These are phyloP conservation scores for Thielaviopsis punctulata DNA, from an alignment of 2,329 filamentous ascomycete species.

Conservation along the genomic window DNA sequence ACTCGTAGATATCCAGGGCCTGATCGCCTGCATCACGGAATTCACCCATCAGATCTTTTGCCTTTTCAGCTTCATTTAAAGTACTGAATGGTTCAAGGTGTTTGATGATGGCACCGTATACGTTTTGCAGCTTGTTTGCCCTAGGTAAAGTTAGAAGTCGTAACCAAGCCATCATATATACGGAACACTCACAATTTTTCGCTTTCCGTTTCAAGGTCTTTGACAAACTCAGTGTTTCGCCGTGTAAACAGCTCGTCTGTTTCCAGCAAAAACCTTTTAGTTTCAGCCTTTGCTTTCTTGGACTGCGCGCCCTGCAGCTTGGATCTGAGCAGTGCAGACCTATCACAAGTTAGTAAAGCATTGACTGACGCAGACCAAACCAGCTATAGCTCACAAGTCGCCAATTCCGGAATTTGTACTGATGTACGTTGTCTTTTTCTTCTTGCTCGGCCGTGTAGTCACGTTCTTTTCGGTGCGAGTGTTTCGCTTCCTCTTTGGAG, in stretches of 20 bases:
- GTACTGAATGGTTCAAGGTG: background rate
- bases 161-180: background rate
- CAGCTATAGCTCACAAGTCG: slow-evolving; percentile 1
- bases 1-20: slow-evolving; percentile 6
- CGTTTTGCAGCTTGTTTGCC: slow-evolving; percentile 3
- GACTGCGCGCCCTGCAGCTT: slow-evolving; percentile 6
- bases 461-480: background rate
- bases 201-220: slow-evolving; percentile 4
- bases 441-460: background rate
- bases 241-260: slow-evolving; percentile 2
- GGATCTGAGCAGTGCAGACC: slow-evolving; percentile 2
- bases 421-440: background rate
- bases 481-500: background rate
- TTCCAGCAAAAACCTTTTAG: background rate
- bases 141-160: slow-evolving; percentile 3
- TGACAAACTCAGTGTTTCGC: slow-evolving; percentile 3
- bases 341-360: background rate
- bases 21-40: background rate
- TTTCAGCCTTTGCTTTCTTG: slow-evolving; percentile 1
- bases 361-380: background rate
- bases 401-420: background rate
- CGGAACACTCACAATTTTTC: slow-evolving; percentile 5
- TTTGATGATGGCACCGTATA: background rate
- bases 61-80: background rate
- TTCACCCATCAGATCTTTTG: background rate